Base-by-base conservation (phyloP, 768 basidiomycete genomes). In the Termitomyces bulborhizus region DNA sequence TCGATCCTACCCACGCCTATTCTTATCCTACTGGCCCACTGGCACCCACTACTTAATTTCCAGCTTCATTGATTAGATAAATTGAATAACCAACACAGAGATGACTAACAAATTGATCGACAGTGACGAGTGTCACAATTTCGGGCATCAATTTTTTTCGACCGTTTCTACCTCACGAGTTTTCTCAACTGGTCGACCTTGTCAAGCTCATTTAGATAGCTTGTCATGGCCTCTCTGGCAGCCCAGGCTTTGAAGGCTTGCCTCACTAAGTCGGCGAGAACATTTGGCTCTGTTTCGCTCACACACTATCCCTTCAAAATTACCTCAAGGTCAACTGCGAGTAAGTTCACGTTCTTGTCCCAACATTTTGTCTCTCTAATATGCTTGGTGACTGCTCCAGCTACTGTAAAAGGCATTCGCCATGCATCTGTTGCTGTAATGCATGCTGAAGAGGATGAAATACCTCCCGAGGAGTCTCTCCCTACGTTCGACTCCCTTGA, bases 401-500 rank as follows among this genome's bases (percentile, higher is more conserved):
- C 42, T 24, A 40, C 39, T 29, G 13, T 21, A 40, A 27, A 41
- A 47, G 46, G 37, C 21, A 6, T 53, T 34, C 62, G 63, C 3
- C 12, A 42, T 21, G 29, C 56, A 12, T 57, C 64, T 56, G 31
- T 57, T 49, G 42, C 61, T 9, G 51, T 54, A 55, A 57, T 56
- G 26, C 40, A 9, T n/a, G 15, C 36, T 40, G 31, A 43, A 53
- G 16, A 34, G 34, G 51, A 46, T 51, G 26, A 44, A 36, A 51
- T 45, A 37, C 36, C 54, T 46, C 7, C 51, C 47, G 51, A 60
- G 4, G 56, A 65, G 6, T 56, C 62, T 58, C 27, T 67, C 61
- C 66, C 65, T 31, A 51, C 60, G 48, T 77, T 80, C 68, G 49
- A 58, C 12, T 61, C 70, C 13, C 65, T 84, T 21, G 59, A 73